phyloP scores from a whole-genome alignment of 2,329 filamentous ascomycete genomes.

The Ophiosphaerella narmari region DNA sequence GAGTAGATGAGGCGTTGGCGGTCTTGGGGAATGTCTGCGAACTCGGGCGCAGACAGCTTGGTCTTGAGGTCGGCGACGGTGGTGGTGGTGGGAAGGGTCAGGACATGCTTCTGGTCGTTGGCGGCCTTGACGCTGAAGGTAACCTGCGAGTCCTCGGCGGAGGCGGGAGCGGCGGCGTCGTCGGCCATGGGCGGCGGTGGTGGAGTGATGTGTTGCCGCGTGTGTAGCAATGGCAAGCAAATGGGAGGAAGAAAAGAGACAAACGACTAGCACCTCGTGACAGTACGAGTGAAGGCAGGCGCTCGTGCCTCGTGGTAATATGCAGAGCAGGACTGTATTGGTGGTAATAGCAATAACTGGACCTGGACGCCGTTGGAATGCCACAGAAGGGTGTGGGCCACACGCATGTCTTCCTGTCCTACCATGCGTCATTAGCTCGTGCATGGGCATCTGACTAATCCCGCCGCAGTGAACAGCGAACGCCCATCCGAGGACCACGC shows the following conservation, averaged over 20 bases:
- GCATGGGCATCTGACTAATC: not conserved
- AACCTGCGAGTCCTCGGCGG: conserved; percentile 71
- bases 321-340: not conserved
- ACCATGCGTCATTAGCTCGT: conserved; percentile 21
- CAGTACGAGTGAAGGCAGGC: no score
- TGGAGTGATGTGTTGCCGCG: not conserved
- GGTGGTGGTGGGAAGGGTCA: conserved; percentile 78
- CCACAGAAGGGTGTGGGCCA: conserved; percentile 27
- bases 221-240: not conserved
- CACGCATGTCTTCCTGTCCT: conserved; percentile 12
- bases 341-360: conserved; percentile 1
- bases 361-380: conserved; percentile 32
- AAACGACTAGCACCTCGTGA: no score
- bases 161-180: conserved; percentile 51
- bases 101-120: conserved; percentile 80
- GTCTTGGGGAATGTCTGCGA: conserved; percentile 84
- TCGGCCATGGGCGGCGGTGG: conserved; percentile 63
- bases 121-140: conserved; percentile 99
- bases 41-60: conserved; percentile 80
- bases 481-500: no score
- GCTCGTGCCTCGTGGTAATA: no score
- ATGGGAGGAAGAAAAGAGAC: no score
- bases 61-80: conserved; percentile 86
- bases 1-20: conserved; percentile 97
- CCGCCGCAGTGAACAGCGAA: not conserved